Conservation (phyloP, 108 stramenopile species). For the Nitzschia sp. region DNA sequence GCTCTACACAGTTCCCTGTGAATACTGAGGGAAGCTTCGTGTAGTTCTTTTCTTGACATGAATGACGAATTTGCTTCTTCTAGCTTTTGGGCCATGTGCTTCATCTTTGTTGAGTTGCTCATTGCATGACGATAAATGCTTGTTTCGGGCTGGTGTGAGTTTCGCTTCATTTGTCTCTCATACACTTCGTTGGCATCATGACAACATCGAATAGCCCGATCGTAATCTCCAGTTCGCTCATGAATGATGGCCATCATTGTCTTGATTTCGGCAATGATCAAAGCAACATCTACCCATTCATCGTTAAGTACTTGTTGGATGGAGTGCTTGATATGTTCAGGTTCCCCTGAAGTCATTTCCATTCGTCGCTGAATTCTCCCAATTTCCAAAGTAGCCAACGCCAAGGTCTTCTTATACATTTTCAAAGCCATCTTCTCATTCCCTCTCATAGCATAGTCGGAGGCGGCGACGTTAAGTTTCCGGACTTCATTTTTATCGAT, state of each 20-base stretch:
- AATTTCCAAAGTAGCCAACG: constrained; percentile 16
- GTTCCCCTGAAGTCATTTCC: constrained; percentile 8
- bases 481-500: constrained; percentile 3
- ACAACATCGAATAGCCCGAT: constrained; percentile 19
- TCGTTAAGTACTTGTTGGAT: constrained; percentile 18
- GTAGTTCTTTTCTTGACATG: constrained; percentile 23
- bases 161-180: constrained; percentile 18
- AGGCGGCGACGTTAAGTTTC: constrained; percentile 11
- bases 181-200: constrained; percentile 32
- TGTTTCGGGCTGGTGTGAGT: neutral
- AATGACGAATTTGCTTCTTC: constrained; percentile 25
- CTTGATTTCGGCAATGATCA: constrained; percentile 31
- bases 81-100: constrained; percentile 23
- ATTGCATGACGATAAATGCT: neutral
- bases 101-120: constrained; percentile 16
- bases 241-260: constrained; percentile 36
- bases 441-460: constrained; percentile 21
- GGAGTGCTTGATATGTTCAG: constrained; percentile 1
- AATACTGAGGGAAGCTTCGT: constrained; percentile 25
- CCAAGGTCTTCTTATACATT: constrained; percentile 29
- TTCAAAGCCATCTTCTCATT: constrained; percentile 35
- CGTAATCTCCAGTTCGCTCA: constrained; percentile 37
- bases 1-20: constrained; percentile 19
- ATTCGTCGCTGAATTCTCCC: constrained; percentile 14
- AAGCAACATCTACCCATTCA: constrained; percentile 33